A percentile compares a stretch with the other conserved stretches of the same genome.
phyloP scores from a whole-genome alignment of 129 eudicot genomes.

The Flaveria ramosissima region DNA sequence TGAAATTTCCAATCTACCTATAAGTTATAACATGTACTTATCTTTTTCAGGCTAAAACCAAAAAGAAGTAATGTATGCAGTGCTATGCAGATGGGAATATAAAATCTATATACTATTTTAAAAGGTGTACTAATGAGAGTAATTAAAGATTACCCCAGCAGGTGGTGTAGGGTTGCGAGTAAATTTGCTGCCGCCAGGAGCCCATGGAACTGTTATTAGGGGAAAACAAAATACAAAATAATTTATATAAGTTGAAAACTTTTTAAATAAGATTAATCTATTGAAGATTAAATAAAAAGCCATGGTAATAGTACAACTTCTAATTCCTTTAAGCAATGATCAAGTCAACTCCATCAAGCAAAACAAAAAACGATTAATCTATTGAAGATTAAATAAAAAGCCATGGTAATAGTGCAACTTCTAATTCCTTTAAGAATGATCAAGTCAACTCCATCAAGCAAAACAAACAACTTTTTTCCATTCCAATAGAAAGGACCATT shows the following conservation, averaged over 20 bases:
- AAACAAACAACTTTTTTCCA: not conserved
- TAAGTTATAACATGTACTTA: not conserved
- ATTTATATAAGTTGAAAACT: not conserved
- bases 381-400: not conserved
- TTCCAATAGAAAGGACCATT: not conserved
- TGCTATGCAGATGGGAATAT: conserved; percentile 4
- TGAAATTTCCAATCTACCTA: not conserved
- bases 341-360: not conserved
- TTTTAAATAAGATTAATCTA: not conserved
- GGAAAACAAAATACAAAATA: not conserved
- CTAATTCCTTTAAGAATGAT: conserved; percentile 7
- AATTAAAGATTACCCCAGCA: conserved; percentile 66
- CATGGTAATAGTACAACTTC: not conserved
- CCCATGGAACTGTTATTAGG: conserved; percentile 91
- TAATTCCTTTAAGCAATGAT: conserved; percentile 7
- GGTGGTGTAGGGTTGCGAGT: conserved; percentile 94
- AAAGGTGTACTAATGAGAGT: not conserved
- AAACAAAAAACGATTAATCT: not conserved
- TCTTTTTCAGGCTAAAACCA: not conserved
- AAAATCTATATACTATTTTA: not conserved
- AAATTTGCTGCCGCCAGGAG: conserved; percentile 99
- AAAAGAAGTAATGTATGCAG: not conserved
- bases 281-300: not conserved
- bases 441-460: not conserved
- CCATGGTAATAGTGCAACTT: not conserved